A percentile compares a stretch with the other conserved stretches of the same genome.
Conservation (phyloP, 805 yeast species). For the Suhomyces kilbournensis region DNA sequence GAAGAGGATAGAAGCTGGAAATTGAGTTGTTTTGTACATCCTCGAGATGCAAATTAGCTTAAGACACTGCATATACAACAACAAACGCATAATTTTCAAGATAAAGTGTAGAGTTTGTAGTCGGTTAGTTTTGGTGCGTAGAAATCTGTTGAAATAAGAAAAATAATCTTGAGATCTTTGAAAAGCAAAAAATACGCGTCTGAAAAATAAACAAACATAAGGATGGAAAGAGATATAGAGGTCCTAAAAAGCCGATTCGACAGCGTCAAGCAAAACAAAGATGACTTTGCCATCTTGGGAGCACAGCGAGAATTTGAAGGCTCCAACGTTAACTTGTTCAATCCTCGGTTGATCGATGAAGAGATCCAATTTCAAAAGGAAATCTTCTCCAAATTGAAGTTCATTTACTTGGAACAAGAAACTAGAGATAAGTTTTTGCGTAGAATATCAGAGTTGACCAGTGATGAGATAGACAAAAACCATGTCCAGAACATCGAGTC, state of each 20-base stretch:
- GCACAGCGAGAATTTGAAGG: constrained; percentile 11
- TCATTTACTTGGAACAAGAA: constrained; percentile 68
- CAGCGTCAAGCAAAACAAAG: not conserved
- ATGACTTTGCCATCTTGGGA: constrained; percentile 4
- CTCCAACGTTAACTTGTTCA: constrained; percentile 8
- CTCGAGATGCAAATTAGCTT: constrained; percentile 33
- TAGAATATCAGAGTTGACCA: constrained; percentile 38
- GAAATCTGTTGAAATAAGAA: no score
- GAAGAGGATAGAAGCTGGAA: constrained; percentile 74
- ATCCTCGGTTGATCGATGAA: constrained; percentile 22
- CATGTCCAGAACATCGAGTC: constrained; percentile 20
- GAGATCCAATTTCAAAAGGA: constrained; percentile 35
- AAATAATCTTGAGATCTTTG: not conserved
- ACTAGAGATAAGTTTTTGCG: constrained; percentile 66
- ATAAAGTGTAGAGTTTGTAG: not conserved
- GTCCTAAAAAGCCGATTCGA: not conserved
- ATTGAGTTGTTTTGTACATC: constrained; percentile 60
- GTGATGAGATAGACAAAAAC: constrained; percentile 13
- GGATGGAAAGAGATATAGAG: not conserved
- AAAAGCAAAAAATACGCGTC: constrained; percentile 1
- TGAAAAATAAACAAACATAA: not conserved
- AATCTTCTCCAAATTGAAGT: constrained; percentile 53
- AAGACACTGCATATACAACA: not conserved
- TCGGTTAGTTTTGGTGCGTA: not conserved
- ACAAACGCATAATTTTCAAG: not conserved